Conservation (phyloP, 2,329 filamentous ascomycete genomes). For the Diaporthe helianthi region DNA sequence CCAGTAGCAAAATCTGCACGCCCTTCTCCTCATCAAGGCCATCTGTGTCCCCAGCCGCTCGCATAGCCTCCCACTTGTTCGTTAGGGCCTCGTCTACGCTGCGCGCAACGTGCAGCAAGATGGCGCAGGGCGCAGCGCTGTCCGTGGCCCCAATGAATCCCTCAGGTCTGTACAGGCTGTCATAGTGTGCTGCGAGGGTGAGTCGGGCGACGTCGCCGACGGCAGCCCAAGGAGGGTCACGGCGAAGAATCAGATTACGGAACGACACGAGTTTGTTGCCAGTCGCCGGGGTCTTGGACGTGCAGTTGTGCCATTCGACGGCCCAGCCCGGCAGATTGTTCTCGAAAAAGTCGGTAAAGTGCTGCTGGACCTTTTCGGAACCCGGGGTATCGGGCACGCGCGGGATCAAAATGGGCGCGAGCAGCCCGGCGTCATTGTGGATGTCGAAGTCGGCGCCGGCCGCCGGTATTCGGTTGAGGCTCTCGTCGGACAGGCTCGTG, state of each 20-base stretch:
- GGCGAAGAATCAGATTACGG: constrained; percentile 76
- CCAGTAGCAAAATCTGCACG: constrained; percentile 79
- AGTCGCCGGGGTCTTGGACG: constrained; percentile 71
- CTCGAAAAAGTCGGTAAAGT: constrained; percentile 76
- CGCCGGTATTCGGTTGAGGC: constrained; percentile 57
- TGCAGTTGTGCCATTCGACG: constrained; percentile 77
- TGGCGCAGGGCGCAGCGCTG: constrained; percentile 83
- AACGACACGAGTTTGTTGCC: constrained; percentile 72
- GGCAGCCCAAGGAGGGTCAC: constrained; percentile 79
- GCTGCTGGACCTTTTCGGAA: constrained; percentile 69
- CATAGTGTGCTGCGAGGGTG: constrained; percentile 85
- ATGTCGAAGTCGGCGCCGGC: constrained; percentile 74
- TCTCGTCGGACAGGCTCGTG: constrained; percentile 39
- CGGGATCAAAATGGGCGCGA: constrained; percentile 78
- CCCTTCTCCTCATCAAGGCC: constrained; percentile 72
- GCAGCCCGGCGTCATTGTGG: constrained; percentile 63
- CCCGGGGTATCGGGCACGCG: constrained; percentile 78
- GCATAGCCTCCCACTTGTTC: constrained; percentile 76
- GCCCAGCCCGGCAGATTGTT: constrained; percentile 73
- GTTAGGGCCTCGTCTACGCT: constrained; percentile 75
- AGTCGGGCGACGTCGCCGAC: constrained; percentile 75
- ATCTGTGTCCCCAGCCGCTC: constrained; percentile 57
- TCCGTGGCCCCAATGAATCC: constrained; percentile 88
- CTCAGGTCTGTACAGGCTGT: constrained; percentile 73
- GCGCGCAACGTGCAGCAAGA: constrained; percentile 79